A percentile compares a stretch with the other conserved stretches of the same genome.
Conservation (phyloP, 257 asterid genomes). For the Gentiana dahurica region DNA sequence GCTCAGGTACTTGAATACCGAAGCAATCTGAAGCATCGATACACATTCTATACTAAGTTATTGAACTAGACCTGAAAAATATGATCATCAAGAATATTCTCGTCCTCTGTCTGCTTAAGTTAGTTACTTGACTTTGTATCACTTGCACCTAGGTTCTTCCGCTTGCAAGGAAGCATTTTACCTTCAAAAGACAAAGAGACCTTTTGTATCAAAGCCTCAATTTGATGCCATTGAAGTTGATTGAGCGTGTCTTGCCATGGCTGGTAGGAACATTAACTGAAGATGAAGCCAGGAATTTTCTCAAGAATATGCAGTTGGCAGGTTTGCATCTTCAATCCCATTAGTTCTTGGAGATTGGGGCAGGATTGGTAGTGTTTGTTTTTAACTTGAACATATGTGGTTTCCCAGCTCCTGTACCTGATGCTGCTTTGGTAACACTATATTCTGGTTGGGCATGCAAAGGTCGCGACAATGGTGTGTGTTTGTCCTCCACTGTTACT, state of each 20-base stretch:
- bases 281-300: constrained; percentile 29
- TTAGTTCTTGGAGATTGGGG: neutral
- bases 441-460: constrained; percentile 46
- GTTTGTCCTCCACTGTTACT: constrained; percentile 28
- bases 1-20: constrained; percentile 17
- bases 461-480: constrained; percentile 26
- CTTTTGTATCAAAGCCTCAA: constrained; percentile 33
- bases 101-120: too few relatives aligned
- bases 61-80: too few relatives aligned
- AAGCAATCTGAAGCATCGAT: neutral
- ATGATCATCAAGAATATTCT: too few relatives aligned
- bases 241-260: constrained; percentile 44
- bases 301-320: constrained; percentile 35
- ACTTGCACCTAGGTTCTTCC: constrained; percentile 32
- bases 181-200: constrained; percentile 30
- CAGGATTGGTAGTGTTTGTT: constrained; percentile 1
- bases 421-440: constrained; percentile 33
- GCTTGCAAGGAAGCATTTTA: constrained; percentile 31
- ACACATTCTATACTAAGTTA: too few relatives aligned
- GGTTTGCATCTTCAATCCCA: constrained; percentile 13
- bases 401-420: constrained; percentile 30
- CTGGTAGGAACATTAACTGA: constrained; percentile 26
- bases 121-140: too few relatives aligned
- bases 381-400: constrained; percentile 15
- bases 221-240: constrained; percentile 39